A percentile compares a stretch with the other conserved stretches of the same genome.
Evolutionary conservation across 345 rosid genomes (phyloP).

Genomic region (Microcos paniculata): DNA sequence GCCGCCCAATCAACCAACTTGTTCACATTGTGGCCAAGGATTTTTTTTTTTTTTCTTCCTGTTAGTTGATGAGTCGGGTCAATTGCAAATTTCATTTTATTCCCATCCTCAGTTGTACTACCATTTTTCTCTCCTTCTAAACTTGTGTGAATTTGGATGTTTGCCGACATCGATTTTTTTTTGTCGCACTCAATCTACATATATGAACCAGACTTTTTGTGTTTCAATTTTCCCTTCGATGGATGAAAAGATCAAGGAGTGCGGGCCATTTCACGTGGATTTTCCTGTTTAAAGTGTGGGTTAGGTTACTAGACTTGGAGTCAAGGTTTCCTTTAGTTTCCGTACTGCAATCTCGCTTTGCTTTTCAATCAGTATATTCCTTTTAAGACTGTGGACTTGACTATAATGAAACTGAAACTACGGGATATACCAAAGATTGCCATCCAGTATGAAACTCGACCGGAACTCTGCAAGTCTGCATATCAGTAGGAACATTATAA

Average conservation of each 20-base stretch:
- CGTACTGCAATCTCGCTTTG: neutral
- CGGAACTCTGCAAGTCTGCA: no score
- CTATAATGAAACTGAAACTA: neutral
- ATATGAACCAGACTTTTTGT: neutral
- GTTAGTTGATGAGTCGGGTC: neutral
- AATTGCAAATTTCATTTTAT: neutral
- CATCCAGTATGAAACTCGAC: neutral
- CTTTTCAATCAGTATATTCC: neutral
- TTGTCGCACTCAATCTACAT: no score
- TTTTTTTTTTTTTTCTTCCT: neutral
- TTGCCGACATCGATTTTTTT: slow-evolving; percentile 1
- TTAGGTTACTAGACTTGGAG: neutral
- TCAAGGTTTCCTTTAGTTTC: neutral
- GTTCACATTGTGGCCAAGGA: neutral
- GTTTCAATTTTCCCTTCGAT: neutral
- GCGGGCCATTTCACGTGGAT: neutral
- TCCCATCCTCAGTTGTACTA: neutral
- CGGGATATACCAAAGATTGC: neutral
- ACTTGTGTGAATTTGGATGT: neutral
- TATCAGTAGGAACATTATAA: no score
- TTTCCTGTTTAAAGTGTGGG: neutral
- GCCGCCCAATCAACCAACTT: neutral
- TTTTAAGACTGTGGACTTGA: neutral
- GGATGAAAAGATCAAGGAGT: neutral
- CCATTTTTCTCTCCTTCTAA: neutral